Conservation (phyloP, 805 yeast species). For the Candida succiphila region DNA sequence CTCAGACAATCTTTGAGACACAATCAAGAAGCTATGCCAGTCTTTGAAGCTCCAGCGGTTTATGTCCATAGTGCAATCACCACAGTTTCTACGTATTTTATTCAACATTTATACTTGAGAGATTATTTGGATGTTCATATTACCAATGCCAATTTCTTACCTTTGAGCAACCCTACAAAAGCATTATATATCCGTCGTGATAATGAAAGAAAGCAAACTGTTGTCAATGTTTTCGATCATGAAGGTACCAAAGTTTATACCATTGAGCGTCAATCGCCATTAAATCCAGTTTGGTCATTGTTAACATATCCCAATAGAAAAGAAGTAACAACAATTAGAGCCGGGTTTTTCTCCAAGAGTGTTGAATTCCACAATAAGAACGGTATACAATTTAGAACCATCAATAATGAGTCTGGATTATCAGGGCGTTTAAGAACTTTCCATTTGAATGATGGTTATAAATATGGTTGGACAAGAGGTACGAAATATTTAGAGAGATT, state of each 20-base stretch:
- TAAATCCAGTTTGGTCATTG: constrained; percentile 45
- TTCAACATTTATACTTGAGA: constrained; percentile 31
- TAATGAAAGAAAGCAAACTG: constrained; percentile 31
- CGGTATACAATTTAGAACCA: constrained; percentile 34
- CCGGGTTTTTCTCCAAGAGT: constrained; percentile 34
- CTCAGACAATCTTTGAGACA: too few species aligned
- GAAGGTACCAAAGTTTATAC: constrained; percentile 33
- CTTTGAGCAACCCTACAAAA: constrained; percentile 28
- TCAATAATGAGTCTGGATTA: constrained; percentile 26
- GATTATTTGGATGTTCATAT: constrained; percentile 28
- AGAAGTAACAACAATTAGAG: constrained; percentile 41
- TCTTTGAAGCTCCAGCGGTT: constrained; percentile 39
- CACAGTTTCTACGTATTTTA: constrained; percentile 30
- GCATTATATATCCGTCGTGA: constrained; percentile 40
- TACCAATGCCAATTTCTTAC: constrained; percentile 29
- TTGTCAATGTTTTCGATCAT: constrained; percentile 39
- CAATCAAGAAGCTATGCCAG: constrained; percentile 29
- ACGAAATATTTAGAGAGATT: constrained; percentile 42
- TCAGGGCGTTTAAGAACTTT: constrained; percentile 36
- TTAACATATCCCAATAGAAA: constrained; percentile 31
- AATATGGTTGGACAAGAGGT: constrained; percentile 46
- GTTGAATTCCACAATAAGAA: constrained; percentile 39
- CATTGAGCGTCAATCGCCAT: constrained; percentile 38
- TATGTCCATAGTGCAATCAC: constrained; percentile 28
- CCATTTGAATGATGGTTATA: constrained; percentile 40